Evolutionary conservation across 2,329 filamentous ascomycete species (phyloP).

Genomic region (Saccharata proteae): DNA sequence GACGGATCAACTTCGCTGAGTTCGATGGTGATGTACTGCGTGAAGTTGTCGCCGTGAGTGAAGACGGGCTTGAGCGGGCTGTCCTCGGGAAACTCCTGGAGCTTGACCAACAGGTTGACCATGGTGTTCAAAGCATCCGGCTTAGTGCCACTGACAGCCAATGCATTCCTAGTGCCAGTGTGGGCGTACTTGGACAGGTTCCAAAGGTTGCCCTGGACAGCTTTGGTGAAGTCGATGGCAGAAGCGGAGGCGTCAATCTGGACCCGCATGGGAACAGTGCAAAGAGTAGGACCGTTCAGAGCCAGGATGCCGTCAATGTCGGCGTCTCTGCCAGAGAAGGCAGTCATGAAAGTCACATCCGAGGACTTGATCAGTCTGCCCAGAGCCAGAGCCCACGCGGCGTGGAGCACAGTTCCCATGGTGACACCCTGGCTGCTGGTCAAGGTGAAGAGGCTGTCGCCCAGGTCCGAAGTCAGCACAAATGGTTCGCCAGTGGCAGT

Average conservation of each 20-base stretch:
- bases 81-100: background rate
- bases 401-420: constrained; percentile 1
- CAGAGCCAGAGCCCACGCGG: constrained; percentile 7
- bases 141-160: too few relatives aligned
- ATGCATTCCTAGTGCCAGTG: too few relatives aligned
- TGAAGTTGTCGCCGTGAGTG: background rate
- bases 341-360: constrained; percentile 4
- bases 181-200: too few relatives aligned
- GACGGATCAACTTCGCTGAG: background rate
- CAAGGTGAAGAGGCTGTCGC: background rate
- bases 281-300: constrained; percentile 4
- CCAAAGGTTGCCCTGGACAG: too few relatives aligned
- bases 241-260: too few relatives aligned
- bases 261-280: constrained; percentile 1
- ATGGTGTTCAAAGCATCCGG: too few relatives aligned
- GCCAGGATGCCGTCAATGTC: background rate
- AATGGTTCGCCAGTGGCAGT: background rate
- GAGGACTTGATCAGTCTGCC: background rate
- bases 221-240: too few relatives aligned
- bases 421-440: constrained; percentile 2
- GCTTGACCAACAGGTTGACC: too few relatives aligned
- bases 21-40: background rate
- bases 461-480: background rate
- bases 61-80: background rate
- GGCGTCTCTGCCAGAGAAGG: constrained; percentile 2